Evolutionary conservation across 495 filamentous ascomycete genomes (phyloP), one percentile per base, ranked within the genome.

Genomic region (Astrothelium subdiscretum): DNA sequence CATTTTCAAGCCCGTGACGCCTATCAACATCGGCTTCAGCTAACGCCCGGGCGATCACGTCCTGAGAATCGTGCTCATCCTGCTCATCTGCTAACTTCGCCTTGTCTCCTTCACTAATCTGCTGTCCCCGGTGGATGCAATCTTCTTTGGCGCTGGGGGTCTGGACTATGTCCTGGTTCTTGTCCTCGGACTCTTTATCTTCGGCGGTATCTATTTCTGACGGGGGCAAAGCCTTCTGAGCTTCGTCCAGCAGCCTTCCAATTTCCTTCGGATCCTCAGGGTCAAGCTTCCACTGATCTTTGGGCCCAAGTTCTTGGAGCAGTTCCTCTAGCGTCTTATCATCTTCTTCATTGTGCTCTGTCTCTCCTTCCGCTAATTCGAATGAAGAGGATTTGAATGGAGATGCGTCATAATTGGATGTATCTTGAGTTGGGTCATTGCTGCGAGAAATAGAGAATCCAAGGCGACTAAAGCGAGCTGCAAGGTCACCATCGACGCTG

Each of bases 241-340:
- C 69, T 44, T 76, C 73, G 57, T 62, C 60, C 13, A 76, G 22
- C 40, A 76, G 54, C 24, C 51, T 59, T 18, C 60, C 63, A 6
- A 76, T 59, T 57, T 74, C 65, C 31, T 64, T 65, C 48, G 69
- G 26, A 57, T 76, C 74, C 1, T 67, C 60, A 12, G 54, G 58
- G 29, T 59, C 48, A 13, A 74, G 32, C 58, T 68, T 68, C 67
- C 67, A 73, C 57, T 68, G 35, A 27, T 64, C 65, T 27, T 71
- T 65, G 22, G 69, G 63, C 1, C 74, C 77, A 29, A 80, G 59
- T 52, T 74, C 69, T 2, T 67, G 67, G 11, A 80, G 59, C 42
- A 80, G 65, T 43, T 74, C 67, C 31, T 76, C 74, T 12, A 76
- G 60, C 32, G 44, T 71, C 65, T 69, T 63, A 35, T 73, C 74